Base-by-base conservation (phyloP, 176 grass and related monocot genomes). In the Eragrostis nindensis region DNA sequence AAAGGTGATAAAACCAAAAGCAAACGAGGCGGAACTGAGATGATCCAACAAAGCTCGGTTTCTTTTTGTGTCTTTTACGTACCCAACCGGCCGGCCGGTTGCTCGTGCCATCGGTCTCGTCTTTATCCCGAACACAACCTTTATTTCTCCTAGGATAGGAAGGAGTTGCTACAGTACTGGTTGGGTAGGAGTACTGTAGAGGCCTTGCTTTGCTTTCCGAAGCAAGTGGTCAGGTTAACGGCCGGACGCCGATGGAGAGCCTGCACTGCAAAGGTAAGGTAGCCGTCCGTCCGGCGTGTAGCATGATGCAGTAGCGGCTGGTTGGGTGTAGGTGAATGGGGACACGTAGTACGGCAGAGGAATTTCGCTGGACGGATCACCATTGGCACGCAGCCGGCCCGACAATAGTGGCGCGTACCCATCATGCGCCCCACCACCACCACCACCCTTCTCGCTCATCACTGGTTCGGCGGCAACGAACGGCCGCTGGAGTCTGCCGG, bases 311-410 rank as follows among this genome's bases (percentile, higher is more conserved):
- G n/a, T n/a, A n/a, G n/a, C 10, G 2, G 48, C 3, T 19, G 52
- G 52, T 55, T 55, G 52, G 73, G 12, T n/a, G 68, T 44, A 30
- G 85, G 72, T 71, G 79, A 73, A 83, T 60, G 80, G 59, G 80
- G 68, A 88, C 80, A 83, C n/a, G n/a, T n/a, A n/a, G n/a, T n/a
- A n/a, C 17, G 86, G 80, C 67, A 0, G 18, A 57, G 80, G 80
- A 88, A 83, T 88, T 88, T 73, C 32, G 39, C 55, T 52, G 17
- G 1, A 38, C 17, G 55, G n/a, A 24, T 25, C 78, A 55, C 3
- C 46, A 55, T 30, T 65, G 79, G 65, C 78, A 30, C 32, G 32
- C 32, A 36, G 50, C 77, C 32, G 47, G 39, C 65, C 62, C 50
- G 52, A 47, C 80, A 87, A 73, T 59, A 87, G 56, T 87, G 66